phyloP scores from a whole-genome alignment of 1,139 yeast species.

The Geotrichum carabidarum region DNA sequence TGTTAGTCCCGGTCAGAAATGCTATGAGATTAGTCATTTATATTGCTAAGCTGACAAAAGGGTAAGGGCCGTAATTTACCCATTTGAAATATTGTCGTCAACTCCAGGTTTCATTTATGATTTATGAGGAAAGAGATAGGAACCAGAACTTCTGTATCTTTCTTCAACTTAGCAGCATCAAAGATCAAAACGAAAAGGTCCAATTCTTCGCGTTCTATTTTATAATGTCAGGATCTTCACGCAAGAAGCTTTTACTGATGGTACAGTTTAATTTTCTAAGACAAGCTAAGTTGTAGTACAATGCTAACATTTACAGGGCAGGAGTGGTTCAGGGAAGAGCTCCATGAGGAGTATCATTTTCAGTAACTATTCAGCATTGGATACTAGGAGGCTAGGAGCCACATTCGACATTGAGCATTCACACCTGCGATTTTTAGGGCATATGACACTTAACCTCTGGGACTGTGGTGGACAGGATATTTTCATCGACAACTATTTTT shows the following conservation, averaged over 20 bases:
- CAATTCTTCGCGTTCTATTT: no score
- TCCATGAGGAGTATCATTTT: conserved; percentile 96
- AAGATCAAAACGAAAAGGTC: no score
- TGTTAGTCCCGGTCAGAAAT: no score
- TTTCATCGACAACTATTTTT: conserved; percentile 89
- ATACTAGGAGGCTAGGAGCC: conserved; percentile 91
- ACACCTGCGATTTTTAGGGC: conserved; percentile 83
- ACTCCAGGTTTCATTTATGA: no score
- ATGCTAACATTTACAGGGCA: conserved; percentile 52
- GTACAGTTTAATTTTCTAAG: conserved; percentile 30
- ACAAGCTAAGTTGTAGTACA: neutral
- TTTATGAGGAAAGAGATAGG: no score
- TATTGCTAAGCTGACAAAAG: no score
- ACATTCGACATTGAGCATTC: conserved; percentile 98
- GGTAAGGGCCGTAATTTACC: no score
- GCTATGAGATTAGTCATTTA: no score
- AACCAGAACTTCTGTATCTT: no score
- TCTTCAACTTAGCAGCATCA: no score
- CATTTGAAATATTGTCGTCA: no score
- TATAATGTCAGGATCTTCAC: conserved; percentile 20
- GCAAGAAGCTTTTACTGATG: conserved; percentile 52
- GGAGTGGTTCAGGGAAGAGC: conserved; percentile 95
- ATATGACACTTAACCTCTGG: conserved; percentile 93
- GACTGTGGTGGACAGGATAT: conserved; percentile 96
- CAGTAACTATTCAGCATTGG: conserved; percentile 93